A percentile compares a stretch with the other conserved stretches of the same genome.
Conservation (phyloP, 768 basidiomycete genomes). For the Nevesoporus exiguus region DNA sequence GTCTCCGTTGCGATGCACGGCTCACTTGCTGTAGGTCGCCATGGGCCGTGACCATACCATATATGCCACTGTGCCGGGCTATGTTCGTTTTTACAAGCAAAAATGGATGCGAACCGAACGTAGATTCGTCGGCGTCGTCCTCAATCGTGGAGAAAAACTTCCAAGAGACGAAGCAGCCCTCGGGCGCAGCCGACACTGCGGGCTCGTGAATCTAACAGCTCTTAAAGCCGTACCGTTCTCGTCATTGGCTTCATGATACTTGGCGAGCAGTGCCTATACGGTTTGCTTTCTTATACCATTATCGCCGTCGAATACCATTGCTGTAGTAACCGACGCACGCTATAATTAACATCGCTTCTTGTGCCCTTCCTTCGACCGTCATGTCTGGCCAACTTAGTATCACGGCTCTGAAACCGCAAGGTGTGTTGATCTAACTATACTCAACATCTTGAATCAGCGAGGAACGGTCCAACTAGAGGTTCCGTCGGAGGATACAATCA, state of each 20-base stretch:
- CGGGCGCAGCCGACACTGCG: conserved; percentile 87
- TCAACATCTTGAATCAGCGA: background rate
- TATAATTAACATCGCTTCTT: conserved; percentile 12
- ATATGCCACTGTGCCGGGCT: conserved; percentile 86
- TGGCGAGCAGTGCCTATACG: background rate
- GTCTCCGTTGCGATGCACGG: background rate
- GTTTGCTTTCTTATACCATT: background rate
- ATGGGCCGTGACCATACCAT: conserved; percentile 95
- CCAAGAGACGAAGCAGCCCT: conserved; percentile 71
- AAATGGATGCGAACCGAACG: conserved; percentile 72
- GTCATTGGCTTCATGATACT: conserved; percentile 6
- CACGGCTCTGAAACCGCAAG: conserved; percentile 36
- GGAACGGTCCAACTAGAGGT: conserved; percentile 41
- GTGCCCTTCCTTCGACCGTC: conserved; percentile 1
- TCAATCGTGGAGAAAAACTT: conserved; percentile 77
- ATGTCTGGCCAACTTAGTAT: conserved; percentile 40
- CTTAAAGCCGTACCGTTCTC: conserved; percentile 16
- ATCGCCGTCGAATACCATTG: conserved; percentile 5
- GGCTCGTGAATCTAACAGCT: conserved; percentile 61
- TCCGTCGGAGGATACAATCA: conserved; percentile 55
- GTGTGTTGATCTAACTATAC: conserved; percentile 23
- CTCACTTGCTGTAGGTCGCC: conserved; percentile 56
- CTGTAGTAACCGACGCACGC: conserved; percentile 17
- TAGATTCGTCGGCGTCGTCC: conserved; percentile 80
- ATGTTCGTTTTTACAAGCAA: conserved; percentile 89